Base-by-base conservation (phyloP, 1,139 yeast species). In the Blastobotrys indianensis region DNA sequence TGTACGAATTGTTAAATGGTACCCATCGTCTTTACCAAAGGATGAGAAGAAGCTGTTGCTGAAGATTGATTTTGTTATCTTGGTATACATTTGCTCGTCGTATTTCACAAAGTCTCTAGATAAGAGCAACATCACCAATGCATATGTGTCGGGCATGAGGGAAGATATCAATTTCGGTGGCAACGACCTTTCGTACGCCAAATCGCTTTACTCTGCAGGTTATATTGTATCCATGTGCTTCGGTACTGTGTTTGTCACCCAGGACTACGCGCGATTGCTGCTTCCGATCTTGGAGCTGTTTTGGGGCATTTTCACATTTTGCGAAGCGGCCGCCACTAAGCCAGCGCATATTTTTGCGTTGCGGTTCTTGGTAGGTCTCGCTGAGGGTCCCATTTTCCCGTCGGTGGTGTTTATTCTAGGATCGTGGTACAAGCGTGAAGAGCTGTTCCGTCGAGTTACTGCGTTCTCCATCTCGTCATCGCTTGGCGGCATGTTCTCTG, bases 341-440 rank as follows among this genome's bases (percentile, higher is more conserved):
- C 62, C 77, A 7, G 55, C 67, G 1, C 75, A 77, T 4, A 55
- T 81, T 54, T 77, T 76, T 60, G 84, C 79, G 0, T 51, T 79
- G 25, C 63, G 86, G 42, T 81, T 80, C 56, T 64, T 80, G 33
- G 60, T 80, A 44, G 87, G 85, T 0, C 62, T 78, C 6, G 67
- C 74, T 2, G 86, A 80, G 58, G 67, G 79, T 17, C 82, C 82
- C 0, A 76, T 76, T 51, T 79, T 77, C 60, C 84, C 84, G 1
- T 78, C 77, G 20, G 65, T 77, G 49, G 76, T 72, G 30, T 75
- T 70, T 52, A 63, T 77, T 34, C 58, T 76, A n/a, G 82, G 82
- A 2, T 68, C 75, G 8, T 75, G 76, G 74, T 75, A 75, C 53
- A 62, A 66, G 17, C 65, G 66, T 12, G 62, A 64, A 11, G 81